Evolutionary conservation across 306 rosid genomes (phyloP), one percentile per base, ranked within the genome.

Genomic region (cucumber (Cucumis sativus)): DNA sequence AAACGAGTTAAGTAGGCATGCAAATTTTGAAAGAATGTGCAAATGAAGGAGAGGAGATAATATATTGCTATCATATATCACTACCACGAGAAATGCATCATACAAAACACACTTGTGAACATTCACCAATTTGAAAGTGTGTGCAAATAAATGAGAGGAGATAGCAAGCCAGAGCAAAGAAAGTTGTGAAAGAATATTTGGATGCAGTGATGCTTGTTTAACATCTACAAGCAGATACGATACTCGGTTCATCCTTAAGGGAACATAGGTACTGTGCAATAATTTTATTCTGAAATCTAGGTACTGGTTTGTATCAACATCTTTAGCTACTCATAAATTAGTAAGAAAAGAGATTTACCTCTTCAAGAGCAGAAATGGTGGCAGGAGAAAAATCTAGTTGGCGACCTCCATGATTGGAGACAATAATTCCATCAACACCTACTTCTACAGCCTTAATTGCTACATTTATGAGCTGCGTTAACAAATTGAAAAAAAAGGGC

Each of bases 361-460:
- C 89, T 77, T 83, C 89, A 4, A 86, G 79, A 25, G 74, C 89
- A 66, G 85, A 81, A 62, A 81, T 77, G 49, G 85, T 77, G 75
- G 89, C 59, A 25, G 87, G 85, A 77, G 82, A 8, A 40, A 59
- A 68, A 70, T 86, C 84, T 15, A 79, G 63, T 41, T 86, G 87
- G 45, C 87, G 85, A n/a, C 70, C 89, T 77, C 89, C 89, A 33
- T 79, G 89, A 55, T 86, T 86, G 62, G 89, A 83, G 77, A 86
- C 87, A 6, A 83, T 61, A 68, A 83, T 80, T 71, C 84, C 86
- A 23, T 78, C 75, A 79, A 76, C 83, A 40, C 86, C 86, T 17
- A 10, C 81, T 75, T 80, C 84, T 62, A 85, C 84, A 35, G 84
- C 86, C 77, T 41, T 77, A 65, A 60, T 77, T 73, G 85, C 85